phyloP scores from a whole-genome alignment of 768 basidiomycete species.

The Nevesoporus exiguus region DNA sequence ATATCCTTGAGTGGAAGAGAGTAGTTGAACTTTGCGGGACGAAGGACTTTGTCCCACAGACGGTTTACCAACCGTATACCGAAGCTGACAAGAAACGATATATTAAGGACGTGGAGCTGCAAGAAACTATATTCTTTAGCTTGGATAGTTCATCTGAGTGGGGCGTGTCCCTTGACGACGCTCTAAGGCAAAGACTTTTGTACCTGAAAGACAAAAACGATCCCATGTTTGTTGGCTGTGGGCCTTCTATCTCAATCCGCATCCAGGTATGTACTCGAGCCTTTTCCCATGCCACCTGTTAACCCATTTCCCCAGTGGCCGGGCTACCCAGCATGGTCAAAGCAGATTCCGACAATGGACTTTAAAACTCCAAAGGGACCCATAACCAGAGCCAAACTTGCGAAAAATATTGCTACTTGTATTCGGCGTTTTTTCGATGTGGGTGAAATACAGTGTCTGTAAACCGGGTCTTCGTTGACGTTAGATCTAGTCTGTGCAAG shows the following conservation, averaged over 20 bases:
- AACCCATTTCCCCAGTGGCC: constrained; percentile 56
- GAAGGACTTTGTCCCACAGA: constrained; percentile 63
- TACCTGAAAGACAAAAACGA: constrained; percentile 57
- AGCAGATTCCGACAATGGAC: constrained; percentile 80
- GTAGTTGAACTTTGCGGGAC: constrained; percentile 22
- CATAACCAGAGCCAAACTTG: constrained; percentile 72
- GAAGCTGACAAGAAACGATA: constrained; percentile 74
- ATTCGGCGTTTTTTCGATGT: constrained; percentile 66
- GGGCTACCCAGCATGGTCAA: constrained; percentile 72
- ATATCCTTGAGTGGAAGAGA: constrained; percentile 28
- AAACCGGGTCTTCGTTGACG: constrained; percentile 1
- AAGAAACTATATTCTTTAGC: constrained; percentile 62
- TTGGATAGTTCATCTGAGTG: constrained; percentile 49
- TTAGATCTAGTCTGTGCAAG: constrained; percentile 44
- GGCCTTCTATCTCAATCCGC: constrained; percentile 77
- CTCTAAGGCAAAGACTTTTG: constrained; percentile 55
- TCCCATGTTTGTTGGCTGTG: constrained; percentile 65
- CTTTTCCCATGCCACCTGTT: neutral
- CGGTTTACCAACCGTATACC: constrained; percentile 72
- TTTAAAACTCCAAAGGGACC: constrained; percentile 75
- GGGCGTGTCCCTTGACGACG: constrained; percentile 64
- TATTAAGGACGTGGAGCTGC: constrained; percentile 64
- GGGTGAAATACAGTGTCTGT: constrained; percentile 12
- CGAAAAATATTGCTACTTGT: constrained; percentile 77
- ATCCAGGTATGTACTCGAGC: constrained; percentile 50